These are phyloP conservation scores for Sarocladium brachiariae DNA, from an alignment of 2,329 filamentous ascomycete species.

Conservation along the genomic window DNA sequence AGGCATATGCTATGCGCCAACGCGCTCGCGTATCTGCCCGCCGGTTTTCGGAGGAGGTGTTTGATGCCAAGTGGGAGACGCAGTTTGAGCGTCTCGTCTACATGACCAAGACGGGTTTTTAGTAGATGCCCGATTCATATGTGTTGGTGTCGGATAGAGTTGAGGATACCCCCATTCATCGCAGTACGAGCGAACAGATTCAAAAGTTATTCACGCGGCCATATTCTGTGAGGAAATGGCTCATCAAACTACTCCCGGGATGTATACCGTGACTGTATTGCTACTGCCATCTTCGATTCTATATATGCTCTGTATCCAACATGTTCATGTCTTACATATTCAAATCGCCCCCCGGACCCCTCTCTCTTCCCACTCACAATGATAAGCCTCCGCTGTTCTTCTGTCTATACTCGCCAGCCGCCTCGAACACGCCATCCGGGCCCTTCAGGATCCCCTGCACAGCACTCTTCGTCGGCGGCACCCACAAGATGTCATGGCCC, in stretches of 20 bases:
- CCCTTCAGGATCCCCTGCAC: slow-evolving; percentile 62
- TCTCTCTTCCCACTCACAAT: no score
- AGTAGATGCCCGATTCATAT: background rate
- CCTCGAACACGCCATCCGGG: slow-evolving; percentile 65
- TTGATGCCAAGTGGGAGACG: slow-evolving; percentile 68
- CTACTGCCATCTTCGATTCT: background rate
- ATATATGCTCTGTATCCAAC: no score
- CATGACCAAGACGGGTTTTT: slow-evolving; percentile 21
- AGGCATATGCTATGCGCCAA: slow-evolving; percentile 67
- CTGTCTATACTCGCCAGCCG: slow-evolving; percentile 70
- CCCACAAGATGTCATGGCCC: slow-evolving; percentile 68
- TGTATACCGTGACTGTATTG: no score
- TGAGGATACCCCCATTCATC: slow-evolving; percentile 15
- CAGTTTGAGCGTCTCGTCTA: slow-evolving; percentile 68
- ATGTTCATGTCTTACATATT: no score
- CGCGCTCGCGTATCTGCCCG: slow-evolving; percentile 72
- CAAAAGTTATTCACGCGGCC: no score
- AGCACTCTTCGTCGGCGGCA: slow-evolving; percentile 55
- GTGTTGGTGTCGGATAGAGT: slow-evolving; percentile 6
- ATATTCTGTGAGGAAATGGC: no score
- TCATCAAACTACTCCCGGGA: no score
- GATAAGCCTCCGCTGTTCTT: slow-evolving; percentile 59
- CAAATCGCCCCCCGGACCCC: no score
- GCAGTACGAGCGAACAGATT: no score
- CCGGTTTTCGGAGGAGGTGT: slow-evolving; percentile 83